Evolutionary conservation across 2,329 filamentous ascomycete genomes (phyloP).

Genomic region (Ophiostoma sp.): DNA sequence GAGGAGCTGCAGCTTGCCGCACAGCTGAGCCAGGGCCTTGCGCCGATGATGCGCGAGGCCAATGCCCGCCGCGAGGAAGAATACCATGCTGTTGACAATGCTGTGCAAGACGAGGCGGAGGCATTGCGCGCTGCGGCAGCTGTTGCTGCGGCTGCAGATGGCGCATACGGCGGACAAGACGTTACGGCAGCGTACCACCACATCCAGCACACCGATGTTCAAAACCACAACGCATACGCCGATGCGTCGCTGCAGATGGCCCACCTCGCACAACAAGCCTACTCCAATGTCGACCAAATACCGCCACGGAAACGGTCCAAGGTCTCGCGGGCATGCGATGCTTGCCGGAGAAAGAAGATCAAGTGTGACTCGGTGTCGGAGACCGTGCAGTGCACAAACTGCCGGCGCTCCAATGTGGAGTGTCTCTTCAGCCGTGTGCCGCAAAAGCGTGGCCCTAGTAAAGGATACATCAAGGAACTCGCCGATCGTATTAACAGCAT

Average conservation of each 20-base stretch:
- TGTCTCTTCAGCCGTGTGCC: slow-evolving; percentile 84
- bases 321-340: slow-evolving; percentile 82
- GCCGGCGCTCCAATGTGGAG: slow-evolving; percentile 65
- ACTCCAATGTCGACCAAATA: slow-evolving; percentile 48
- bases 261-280: slow-evolving; percentile 43
- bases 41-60: slow-evolving; percentile 47
- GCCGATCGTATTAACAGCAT: slow-evolving; percentile 78
- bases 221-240: slow-evolving; percentile 28
- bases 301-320: slow-evolving; percentile 74
- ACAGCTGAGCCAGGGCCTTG: slow-evolving; percentile 52
- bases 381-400: slow-evolving; percentile 72
- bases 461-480: slow-evolving; percentile 92
- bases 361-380: slow-evolving; percentile 80
- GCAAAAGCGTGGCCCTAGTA: slow-evolving; percentile 83
- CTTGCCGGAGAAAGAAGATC: slow-evolving; percentile 84
- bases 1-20: slow-evolving; percentile 56
- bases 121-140: slow-evolving; percentile 18
- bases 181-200: slow-evolving; percentile 22
- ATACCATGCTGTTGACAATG: slow-evolving; percentile 21
- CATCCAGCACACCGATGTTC: slow-evolving; percentile 24
- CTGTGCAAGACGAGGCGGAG: slow-evolving; percentile 23
- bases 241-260: slow-evolving; percentile 33
- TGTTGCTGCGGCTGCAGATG: slow-evolving; percentile 15
- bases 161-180: slow-evolving; percentile 18
- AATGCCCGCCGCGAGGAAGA: slow-evolving; percentile 36